These are phyloP conservation scores for Penicillium waksmanii DNA, from an alignment of 495 filamentous ascomycete species.

Conservation along the genomic window DNA sequence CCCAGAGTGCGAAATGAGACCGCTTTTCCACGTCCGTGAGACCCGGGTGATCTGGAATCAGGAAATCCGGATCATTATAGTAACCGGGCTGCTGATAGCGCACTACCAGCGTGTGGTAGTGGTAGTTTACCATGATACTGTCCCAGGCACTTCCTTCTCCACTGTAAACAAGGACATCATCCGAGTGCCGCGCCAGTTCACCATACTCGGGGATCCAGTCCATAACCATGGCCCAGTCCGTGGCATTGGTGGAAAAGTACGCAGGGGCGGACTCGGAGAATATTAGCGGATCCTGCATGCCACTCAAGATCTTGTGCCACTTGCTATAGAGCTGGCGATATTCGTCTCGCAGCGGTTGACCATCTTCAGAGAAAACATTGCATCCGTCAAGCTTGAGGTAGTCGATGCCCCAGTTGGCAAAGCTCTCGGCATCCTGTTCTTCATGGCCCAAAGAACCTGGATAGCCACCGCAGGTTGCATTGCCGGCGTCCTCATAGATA, in stretches of 20 bases:
- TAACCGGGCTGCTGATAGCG: constrained; percentile 49
- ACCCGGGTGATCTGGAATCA: constrained; percentile 44
- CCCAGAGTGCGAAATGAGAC: constrained; percentile 49
- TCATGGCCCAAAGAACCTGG: constrained; percentile 44
- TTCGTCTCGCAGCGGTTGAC: constrained; percentile 30
- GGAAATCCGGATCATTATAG: constrained; percentile 50
- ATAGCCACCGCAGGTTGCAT: constrained; percentile 45
- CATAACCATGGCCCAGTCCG: constrained; percentile 46
- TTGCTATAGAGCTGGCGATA: constrained; percentile 36
- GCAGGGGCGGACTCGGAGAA: constrained; percentile 49
- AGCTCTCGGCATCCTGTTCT: constrained; percentile 40
- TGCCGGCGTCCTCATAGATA: constrained; percentile 47
- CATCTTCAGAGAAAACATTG: constrained; percentile 34
- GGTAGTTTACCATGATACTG: constrained; percentile 47
- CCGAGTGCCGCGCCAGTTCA: constrained; percentile 46
- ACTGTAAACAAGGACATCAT: constrained; percentile 44
- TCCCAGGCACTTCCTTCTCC: constrained; percentile 41
- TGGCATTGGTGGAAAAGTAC: constrained; percentile 41
- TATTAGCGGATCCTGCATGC: constrained; percentile 39
- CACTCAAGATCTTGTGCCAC: constrained; percentile 40
- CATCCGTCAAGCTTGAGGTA: constrained; percentile 50
- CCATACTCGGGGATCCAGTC: constrained; percentile 41
- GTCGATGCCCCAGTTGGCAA: constrained; percentile 46
- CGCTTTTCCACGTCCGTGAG: constrained; percentile 41
- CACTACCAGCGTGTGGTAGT: constrained; percentile 38